Evolutionary conservation across 306 rosid genomes (phyloP), one percentile per base, ranked within the genome.

Genomic region (Quercus bicolor): DNA sequence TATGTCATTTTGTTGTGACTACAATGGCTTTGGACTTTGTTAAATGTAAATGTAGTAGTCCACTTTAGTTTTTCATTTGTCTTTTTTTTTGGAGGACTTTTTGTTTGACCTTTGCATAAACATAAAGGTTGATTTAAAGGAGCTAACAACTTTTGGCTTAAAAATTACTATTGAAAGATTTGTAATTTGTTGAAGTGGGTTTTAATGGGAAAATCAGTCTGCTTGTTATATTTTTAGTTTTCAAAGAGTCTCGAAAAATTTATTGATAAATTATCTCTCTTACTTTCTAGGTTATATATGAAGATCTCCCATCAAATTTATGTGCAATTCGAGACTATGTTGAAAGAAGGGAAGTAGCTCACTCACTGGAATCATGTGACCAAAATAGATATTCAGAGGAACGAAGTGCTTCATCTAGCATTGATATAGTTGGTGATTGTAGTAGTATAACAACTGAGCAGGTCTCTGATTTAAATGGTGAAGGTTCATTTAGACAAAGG

Each of bases 241-340:
- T 23, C 23, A 56, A 61, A 28, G 69, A 78, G 62, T 65, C 33
- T 43, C 3, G 37, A 66, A 51, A 65, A 73, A 68, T 60, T 77
- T 73, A 68, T 77, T 76, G n/a, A 70, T 57, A 68, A 57, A 51
- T 74, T 60, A 52, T 4, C 56, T 4, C 52, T 74, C 53, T 53
- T n/a, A 51, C 52, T 59, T 70, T 71, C 60, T 78, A 93, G 97
- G 98, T 93, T 75, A 92, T 93, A 81, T 93, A 93, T 77, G 95
- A 93, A 86, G 98, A 93, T 83, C 97, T 93, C 70, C 98, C 97
- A 73, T 93, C 98, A 79, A 93, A 91, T 82, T 82, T 93, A 85
- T 91, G 92, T 79, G 97, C 92, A 26, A 89, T 93, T 77, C 84
- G 98, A 69, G 98, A 93, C 82, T 86, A 89, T 14, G 80, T 93